A percentile compares a stretch with the other conserved stretches of the same genome.
Conservation (phyloP, 2,329 filamentous ascomycete genomes). For the Pseudogymnoascus sp. region DNA sequence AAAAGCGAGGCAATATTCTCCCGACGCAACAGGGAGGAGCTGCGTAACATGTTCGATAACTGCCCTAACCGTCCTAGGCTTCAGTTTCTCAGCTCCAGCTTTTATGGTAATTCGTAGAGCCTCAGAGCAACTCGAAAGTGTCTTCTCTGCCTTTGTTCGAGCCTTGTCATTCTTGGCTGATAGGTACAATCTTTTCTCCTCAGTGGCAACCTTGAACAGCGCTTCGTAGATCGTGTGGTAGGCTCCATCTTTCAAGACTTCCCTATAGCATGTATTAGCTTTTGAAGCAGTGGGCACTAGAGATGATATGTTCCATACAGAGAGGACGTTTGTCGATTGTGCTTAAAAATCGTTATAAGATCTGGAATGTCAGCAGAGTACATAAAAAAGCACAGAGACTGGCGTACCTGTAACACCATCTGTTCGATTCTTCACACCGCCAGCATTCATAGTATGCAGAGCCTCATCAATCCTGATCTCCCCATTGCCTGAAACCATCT, state of each 20-base stretch:
- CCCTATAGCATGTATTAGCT: conserved; percentile 17
- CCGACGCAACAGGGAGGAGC: conserved; percentile 53
- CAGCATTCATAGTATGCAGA: conserved; percentile 9
- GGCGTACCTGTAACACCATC: conserved; percentile 14
- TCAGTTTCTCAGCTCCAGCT: conserved; percentile 59
- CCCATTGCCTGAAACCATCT: conserved; percentile 9
- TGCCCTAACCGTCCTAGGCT: conserved; percentile 67
- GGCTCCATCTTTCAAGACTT: conserved; percentile 59
- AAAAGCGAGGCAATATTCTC: conserved; percentile 60
- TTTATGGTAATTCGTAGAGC: conserved; percentile 65
- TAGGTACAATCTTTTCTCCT: conserved; percentile 59
- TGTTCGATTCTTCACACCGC: conserved; percentile 9
- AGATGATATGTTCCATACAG: conserved; percentile 16
- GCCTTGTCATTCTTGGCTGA: conserved; percentile 44
- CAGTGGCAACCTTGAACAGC: conserved; percentile 60
- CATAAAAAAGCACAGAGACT: background rate
- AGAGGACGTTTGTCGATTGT: conserved; percentile 19
- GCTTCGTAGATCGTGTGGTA: conserved; percentile 76
- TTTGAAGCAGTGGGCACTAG: background rate
- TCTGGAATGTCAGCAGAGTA: conserved; percentile 16
- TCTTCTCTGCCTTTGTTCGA: conserved; percentile 41
- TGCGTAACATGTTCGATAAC: conserved; percentile 77
- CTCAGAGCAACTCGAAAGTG: conserved; percentile 61
- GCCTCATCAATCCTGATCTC: conserved; percentile 10
- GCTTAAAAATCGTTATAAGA: conserved; percentile 24